phyloP scores from a whole-genome alignment of 306 rosid species.

The Medicago ruthenica region DNA sequence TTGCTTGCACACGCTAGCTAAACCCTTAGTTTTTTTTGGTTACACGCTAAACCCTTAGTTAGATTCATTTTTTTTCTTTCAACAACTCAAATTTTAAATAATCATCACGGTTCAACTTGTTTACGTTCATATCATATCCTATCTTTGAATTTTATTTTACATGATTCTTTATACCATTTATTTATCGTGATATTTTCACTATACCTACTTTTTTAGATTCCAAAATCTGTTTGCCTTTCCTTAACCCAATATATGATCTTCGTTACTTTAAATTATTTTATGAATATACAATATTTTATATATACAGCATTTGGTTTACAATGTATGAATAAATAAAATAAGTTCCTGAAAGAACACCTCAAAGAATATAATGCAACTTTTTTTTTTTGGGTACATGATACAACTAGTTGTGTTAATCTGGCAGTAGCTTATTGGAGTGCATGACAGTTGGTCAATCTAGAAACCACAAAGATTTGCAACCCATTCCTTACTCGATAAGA shows the following conservation, averaged over 20 bases:
- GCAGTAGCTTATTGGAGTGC: conserved; percentile 37
- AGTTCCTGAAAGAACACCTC: not conserved
- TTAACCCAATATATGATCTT: conserved; percentile 1
- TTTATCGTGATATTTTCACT: not conserved
- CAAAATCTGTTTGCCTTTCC: conserved; percentile 18
- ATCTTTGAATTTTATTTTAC: not conserved
- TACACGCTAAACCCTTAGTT: too few relatives aligned
- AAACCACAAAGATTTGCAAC: conserved; percentile 13
- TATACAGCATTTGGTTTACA: not conserved
- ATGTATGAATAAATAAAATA: not conserved
- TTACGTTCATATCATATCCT: too few relatives aligned
- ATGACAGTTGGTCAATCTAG: conserved; percentile 33
- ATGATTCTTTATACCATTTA: not conserved
- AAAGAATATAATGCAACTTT: not conserved
- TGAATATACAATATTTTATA: not conserved
- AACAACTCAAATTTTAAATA: too few relatives aligned
- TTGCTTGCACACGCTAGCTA: too few relatives aligned
- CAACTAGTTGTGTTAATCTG: not conserved
- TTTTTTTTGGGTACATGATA: too few relatives aligned
- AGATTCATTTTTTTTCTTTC: too few relatives aligned
- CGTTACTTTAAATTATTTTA: conserved; percentile 15
- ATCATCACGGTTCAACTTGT: too few relatives aligned
- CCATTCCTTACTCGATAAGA: conserved; percentile 60
- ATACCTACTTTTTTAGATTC: not conserved
- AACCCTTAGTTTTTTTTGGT: too few relatives aligned